Percentiles rank a stretch among this genome's conserved stretches.
Evolutionary conservation across 495 filamentous ascomycete species (phyloP).

Genomic region (Tuber melanosporum): DNA sequence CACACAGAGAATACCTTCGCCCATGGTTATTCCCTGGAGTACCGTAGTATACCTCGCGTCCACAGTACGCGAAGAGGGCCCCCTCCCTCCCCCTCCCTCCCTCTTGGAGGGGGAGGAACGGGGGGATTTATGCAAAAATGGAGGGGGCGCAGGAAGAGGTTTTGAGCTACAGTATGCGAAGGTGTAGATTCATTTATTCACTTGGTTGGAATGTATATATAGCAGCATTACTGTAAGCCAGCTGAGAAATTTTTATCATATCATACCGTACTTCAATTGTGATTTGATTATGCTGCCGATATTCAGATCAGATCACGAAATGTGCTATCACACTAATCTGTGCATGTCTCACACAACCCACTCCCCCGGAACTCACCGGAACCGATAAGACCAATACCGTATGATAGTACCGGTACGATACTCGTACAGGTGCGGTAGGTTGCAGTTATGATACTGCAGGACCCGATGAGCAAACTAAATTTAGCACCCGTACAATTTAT

Average conservation of each 20-base stretch:
- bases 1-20: conserved; percentile 50
- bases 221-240: not conserved
- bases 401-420: too few species aligned
- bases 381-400: not conserved
- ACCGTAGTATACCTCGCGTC: conserved; percentile 54
- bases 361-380: not conserved
- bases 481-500: not conserved
- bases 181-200: conserved; percentile 2
- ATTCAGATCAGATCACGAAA: not conserved
- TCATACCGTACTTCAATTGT: not conserved
- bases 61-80: conserved; percentile 45
- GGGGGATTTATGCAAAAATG: conserved; percentile 26
- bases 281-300: too few species aligned
- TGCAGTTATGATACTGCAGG: too few species aligned
- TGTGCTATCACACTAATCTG: too few species aligned
- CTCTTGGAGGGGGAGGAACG: not conserved
- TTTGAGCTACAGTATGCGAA: conserved; percentile 24
- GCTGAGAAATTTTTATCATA: not conserved
- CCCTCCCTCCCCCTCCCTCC: not conserved
- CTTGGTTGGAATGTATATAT: not conserved
- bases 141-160: conserved; percentile 27
- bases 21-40: conserved; percentile 63
- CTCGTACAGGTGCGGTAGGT: too few species aligned
- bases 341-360: not conserved
- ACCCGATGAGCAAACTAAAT: not conserved